These are phyloP conservation scores for Candida berthetii DNA, from an alignment of 805 yeast species.

Conservation along the genomic window DNA sequence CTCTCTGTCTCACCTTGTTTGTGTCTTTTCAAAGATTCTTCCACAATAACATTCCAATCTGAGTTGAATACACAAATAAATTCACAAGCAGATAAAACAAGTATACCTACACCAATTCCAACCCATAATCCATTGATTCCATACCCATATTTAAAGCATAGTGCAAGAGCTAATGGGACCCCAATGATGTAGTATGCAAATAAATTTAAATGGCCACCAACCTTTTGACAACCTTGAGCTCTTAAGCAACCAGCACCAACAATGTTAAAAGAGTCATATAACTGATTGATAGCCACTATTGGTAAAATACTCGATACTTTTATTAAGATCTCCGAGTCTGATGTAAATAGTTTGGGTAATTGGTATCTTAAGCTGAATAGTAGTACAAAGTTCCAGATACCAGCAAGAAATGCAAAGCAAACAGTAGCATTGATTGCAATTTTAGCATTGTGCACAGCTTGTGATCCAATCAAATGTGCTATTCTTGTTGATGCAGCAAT, in stretches of 20 bases:
- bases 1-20: no score
- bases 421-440: conserved; percentile 39
- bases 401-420: conserved; percentile 33
- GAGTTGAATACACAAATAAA: no score
- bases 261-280: conserved; percentile 67
- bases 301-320: conserved; percentile 51
- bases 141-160: conserved; percentile 46
- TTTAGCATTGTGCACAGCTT: conserved; percentile 38
- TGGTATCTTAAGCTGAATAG: conserved; percentile 41
- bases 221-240: conserved; percentile 79
- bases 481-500: conserved; percentile 69
- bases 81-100: no score
- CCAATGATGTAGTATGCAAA: conserved; percentile 68
- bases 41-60: no score
- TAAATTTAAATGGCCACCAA: conserved; percentile 69
- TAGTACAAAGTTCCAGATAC: conserved; percentile 42
- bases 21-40: no score
- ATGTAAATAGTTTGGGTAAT: conserved; percentile 55
- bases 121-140: conserved; percentile 69
- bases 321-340: conserved; percentile 49
- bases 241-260: conserved; percentile 75
- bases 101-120: no score
- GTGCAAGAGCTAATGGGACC: conserved; percentile 52
- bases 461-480: conserved; percentile 65
- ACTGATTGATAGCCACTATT: conserved; percentile 59